Conservation (phyloP, 331 rosid species). For the Saraca asoca region DNA sequence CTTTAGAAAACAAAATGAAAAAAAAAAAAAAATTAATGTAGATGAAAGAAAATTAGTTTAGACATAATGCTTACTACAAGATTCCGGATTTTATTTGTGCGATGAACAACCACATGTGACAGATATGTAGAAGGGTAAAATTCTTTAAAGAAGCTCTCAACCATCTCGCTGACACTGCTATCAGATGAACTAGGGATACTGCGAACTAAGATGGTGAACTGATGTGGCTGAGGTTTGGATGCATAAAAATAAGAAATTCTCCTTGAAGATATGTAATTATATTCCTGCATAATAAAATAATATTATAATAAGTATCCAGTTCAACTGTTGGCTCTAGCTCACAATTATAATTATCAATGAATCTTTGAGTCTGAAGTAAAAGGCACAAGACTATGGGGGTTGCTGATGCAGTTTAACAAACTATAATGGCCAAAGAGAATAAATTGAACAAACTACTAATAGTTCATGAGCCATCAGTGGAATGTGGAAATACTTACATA, state of each 20-base stretch:
- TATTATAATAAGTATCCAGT: slow-evolving; percentile 34
- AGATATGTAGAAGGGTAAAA: slow-evolving; percentile 76
- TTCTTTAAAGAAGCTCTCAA: slow-evolving; percentile 69
- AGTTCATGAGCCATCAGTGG: slow-evolving; percentile 17
- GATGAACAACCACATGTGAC: slow-evolving; percentile 70
- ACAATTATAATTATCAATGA: neutral
- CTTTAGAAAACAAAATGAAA: slow-evolving; percentile 24
- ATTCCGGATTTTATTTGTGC: slow-evolving; percentile 54
- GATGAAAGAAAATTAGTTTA: slow-evolving; percentile 21
- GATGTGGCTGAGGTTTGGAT: slow-evolving; percentile 89
- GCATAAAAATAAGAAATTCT: slow-evolving; percentile 76
- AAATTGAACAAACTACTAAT: slow-evolving; percentile 6
- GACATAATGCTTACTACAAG: slow-evolving; percentile 64
- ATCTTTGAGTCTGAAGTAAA: slow-evolving; percentile 15
- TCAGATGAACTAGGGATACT: slow-evolving; percentile 63
- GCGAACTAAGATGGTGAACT: slow-evolving; percentile 80
- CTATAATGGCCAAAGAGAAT: neutral
- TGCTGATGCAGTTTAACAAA: slow-evolving; percentile 27
- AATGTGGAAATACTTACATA: slow-evolving; percentile 55
- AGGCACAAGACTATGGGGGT: slow-evolving; percentile 24
- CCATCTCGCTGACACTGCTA: slow-evolving; percentile 63
- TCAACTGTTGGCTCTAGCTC: slow-evolving; percentile 27
- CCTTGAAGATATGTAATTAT: slow-evolving; percentile 61
- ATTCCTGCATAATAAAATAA: slow-evolving; percentile 66
- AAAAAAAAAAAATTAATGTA: slow-evolving; percentile 22